Percentiles rank a stretch among this genome's conserved stretches.
phyloP scores from a whole-genome alignment of 768 basidiomycete species.

The Pulveroboletus sp. region DNA sequence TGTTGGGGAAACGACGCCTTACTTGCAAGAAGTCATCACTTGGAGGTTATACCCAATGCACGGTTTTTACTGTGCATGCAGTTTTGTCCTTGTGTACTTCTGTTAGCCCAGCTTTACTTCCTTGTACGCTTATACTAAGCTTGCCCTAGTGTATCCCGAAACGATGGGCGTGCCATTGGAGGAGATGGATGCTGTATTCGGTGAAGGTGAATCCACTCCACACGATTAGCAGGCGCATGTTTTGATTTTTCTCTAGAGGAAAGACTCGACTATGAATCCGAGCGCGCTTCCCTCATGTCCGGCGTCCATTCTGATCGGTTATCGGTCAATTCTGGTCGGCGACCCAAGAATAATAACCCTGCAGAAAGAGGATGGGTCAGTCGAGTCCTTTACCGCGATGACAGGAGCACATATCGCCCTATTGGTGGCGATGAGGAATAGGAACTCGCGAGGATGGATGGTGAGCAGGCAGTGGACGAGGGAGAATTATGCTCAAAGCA shows the following conservation, averaged over 20 bases:
- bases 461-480: conserved; percentile 26
- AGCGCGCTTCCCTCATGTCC: conserved; percentile 54
- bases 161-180: conserved; percentile 85
- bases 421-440: conserved; percentile 53
- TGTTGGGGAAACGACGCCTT: conserved; percentile 85
- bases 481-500: conserved; percentile 22
- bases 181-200: conserved; percentile 89
- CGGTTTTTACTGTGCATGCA: conserved; percentile 85
- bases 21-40: conserved; percentile 79
- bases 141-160: conserved; percentile 70
- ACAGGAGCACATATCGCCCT: conserved; percentile 45
- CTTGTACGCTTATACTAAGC: conserved; percentile 5
- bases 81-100: conserved; percentile 84
- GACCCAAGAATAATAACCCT: conserved; percentile 20
- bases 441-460: conserved; percentile 55
- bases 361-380: conserved; percentile 45
- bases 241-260: conserved; percentile 42
- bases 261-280: conserved; percentile 63
- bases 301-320: conserved; percentile 36
- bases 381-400: conserved; percentile 44
- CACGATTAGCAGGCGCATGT: conserved; percentile 11
- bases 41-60: conserved; percentile 98
- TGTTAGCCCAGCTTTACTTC: conserved; percentile 42
- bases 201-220: conserved; percentile 57
- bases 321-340: conserved; percentile 30